A percentile compares a stretch with the other conserved stretches of the same genome.
These are phyloP conservation scores for Balansia obtecta DNA, from an alignment of 2,329 filamentous ascomycete genomes.

Conservation along the genomic window DNA sequence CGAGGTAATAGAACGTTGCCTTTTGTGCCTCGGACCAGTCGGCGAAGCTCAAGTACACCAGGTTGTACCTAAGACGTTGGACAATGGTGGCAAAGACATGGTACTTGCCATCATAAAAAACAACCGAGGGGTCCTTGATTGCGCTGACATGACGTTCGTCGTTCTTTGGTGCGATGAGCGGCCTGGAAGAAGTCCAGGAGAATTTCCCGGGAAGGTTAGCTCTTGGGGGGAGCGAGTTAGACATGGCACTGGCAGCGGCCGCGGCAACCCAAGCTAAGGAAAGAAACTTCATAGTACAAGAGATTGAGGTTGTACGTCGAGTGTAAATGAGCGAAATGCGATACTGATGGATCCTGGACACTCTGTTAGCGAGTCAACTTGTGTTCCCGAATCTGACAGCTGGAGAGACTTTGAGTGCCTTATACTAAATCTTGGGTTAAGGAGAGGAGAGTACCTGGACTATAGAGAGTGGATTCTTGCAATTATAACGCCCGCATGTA, in stretches of 20 bases:
- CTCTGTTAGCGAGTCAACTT: not conserved
- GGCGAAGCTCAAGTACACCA: slow-evolving; percentile 45
- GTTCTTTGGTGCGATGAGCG: not conserved
- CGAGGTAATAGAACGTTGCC: not conserved
- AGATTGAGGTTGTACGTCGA: not conserved
- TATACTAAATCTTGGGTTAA: not conserved
- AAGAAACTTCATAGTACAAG: not conserved
- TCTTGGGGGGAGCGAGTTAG: not conserved
- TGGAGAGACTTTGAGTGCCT: not conserved
- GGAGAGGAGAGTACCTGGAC: not conserved
- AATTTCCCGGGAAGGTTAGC: not conserved
- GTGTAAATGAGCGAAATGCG: not conserved
- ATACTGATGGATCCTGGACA: too few species aligned
- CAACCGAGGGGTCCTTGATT: slow-evolving; percentile 50
- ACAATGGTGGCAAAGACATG: slow-evolving; percentile 46
- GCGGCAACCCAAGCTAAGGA: not conserved
- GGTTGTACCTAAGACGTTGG: slow-evolving; percentile 35
- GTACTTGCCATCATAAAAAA: slow-evolving; percentile 42
- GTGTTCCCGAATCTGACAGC: not conserved
- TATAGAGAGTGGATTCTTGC: not conserved
- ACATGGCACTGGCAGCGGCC: not conserved
- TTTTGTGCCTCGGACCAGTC: slow-evolving; percentile 27
- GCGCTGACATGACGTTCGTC: not conserved
- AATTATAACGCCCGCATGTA: not conserved
- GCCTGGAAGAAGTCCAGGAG: slow-evolving; percentile 1